A percentile compares a stretch with the other conserved stretches of the same genome.
phyloP scores from a whole-genome alignment of 2,329 filamentous ascomycete species.

The Penicillium italicum region DNA sequence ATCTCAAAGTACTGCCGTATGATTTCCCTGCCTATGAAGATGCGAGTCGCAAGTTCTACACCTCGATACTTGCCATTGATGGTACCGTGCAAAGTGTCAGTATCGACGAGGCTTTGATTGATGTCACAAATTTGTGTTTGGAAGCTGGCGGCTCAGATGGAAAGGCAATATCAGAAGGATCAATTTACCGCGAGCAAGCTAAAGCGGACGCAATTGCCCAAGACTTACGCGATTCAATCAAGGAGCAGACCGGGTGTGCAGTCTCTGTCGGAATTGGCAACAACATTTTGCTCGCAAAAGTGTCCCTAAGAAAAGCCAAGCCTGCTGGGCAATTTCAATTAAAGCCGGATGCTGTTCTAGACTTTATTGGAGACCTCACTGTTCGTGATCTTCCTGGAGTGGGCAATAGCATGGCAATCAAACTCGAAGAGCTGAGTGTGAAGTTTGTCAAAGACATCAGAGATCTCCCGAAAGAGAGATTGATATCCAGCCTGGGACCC shows the following conservation, averaged over 20 bases:
- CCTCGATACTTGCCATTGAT: constrained; percentile 72
- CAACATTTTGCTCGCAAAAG: constrained; percentile 87
- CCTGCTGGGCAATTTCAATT: constrained; percentile 90
- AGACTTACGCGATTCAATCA: constrained; percentile 65
- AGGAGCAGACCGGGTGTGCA: constrained; percentile 71
- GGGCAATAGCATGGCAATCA: constrained; percentile 82
- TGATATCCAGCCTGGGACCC: constrained; percentile 72
- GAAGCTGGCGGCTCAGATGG: constrained; percentile 64
- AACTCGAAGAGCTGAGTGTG: constrained; percentile 81
- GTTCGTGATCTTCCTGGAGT: constrained; percentile 86
- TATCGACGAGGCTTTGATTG: constrained; percentile 89
- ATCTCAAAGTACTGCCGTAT: constrained; percentile 86
- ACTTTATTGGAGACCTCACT: constrained; percentile 71
- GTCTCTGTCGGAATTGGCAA: constrained; percentile 90
- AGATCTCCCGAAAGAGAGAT: constrained; percentile 68
- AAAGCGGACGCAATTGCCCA: constrained; percentile 70
- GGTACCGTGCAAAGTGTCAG: constrained; percentile 93
- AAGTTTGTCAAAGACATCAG: constrained; percentile 80
- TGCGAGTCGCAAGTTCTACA: constrained; percentile 83
- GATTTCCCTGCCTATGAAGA: constrained; percentile 95
- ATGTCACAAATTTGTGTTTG: constrained; percentile 70
- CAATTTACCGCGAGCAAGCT: constrained; percentile 71
- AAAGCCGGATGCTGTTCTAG: constrained; percentile 72
- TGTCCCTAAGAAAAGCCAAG: constrained; percentile 86
- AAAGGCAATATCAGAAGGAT: constrained; percentile 61